Percentiles rank a stretch among this genome's conserved stretches.
phyloP scores from a whole-genome alignment of 192 early-diverging fungal species.

The Dimargaris cristalligena region DNA sequence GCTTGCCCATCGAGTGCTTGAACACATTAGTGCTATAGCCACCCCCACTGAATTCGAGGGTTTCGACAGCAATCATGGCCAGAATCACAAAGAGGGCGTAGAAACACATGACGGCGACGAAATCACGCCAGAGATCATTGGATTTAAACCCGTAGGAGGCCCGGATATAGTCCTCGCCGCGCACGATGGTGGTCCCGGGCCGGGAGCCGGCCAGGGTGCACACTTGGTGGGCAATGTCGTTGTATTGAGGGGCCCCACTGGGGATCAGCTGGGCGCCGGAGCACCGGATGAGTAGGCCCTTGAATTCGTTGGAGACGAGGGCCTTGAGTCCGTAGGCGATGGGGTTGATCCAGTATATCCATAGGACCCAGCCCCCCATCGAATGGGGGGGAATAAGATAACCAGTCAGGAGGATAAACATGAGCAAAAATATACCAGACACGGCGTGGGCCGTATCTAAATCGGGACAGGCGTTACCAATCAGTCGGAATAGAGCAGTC shows the following conservation, averaged over 20 bases:
- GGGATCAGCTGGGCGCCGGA: conserved; percentile 17
- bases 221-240: conserved; percentile 29
- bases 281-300: conserved; percentile 28
- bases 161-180: conserved; percentile 41
- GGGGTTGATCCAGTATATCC: conserved; percentile 50
- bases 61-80: conserved; percentile 34
- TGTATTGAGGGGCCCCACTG: conserved; percentile 18
- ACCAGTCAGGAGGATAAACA: conserved; percentile 36
- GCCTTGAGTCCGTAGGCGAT: conserved; percentile 38
- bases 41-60: conserved; percentile 34
- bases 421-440: conserved; percentile 32
- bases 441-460: conserved; percentile 34
- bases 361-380: conserved; percentile 45
- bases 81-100: conserved; percentile 21
- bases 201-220: conserved; percentile 48
- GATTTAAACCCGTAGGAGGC: conserved; percentile 35
- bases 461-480: conserved; percentile 29
- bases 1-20: conserved; percentile 18
- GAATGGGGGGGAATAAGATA: conserved; percentile 39
- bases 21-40: conserved; percentile 34
- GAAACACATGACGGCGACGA: conserved; percentile 34
- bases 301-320: conserved; percentile 42
- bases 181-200: conserved; percentile 34
- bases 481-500: conserved; percentile 40
- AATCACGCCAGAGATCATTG: conserved; percentile 37